Base-by-base conservation (phyloP, 305 asterid genomes). In the Withania somnifera region DNA sequence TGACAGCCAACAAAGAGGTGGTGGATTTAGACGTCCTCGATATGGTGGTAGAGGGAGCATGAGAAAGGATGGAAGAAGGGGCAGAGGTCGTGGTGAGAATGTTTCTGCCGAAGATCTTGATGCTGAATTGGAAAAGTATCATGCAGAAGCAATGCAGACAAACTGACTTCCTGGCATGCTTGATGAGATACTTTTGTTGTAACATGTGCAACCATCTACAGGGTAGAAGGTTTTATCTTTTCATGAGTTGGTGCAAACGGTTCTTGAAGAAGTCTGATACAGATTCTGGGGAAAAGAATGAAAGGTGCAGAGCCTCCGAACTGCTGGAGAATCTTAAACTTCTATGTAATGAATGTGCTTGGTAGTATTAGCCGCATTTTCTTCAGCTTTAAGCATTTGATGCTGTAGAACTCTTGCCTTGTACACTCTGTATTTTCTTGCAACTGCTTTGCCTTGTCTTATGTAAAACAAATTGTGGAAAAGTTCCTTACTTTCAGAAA, bases 21-120 rank as follows among this genome's bases (percentile, higher is more conserved):
- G 88, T 30, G 91, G 96, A 80, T 93, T 91, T 85, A 97, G 95
- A 82, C 92, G 95, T 86, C 80, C 93, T 63, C 91, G 95, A 20
- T 92, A 93, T 60, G 92, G 97, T 81, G 93, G 91, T 45, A 87
- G 97, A 79, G 97, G 99, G 4, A 50, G 45, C 79, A 75, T 75
- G 79, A 75, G 61, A 75, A 75, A 50, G 26, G 79, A 75, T 28
- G 92, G 98, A 63, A 97, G 97, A 79, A 88, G 86, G 71, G 97
- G 97, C 77, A 88, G 95, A 77, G 97, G 91, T 77, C 87, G 83
- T 2, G 86, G 79, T 63, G 91, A 94, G 91, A 92, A 94, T 86
- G 80, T 93, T 81, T 94, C 99, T 42, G 95, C 98, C 6, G 98
- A 97, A 30, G 98, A 90, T 87, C 97, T 97, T 15, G 99, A 97